Evolutionary conservation across 208 protist species (phyloP).

Genomic region (Angomonas deanei): DNA sequence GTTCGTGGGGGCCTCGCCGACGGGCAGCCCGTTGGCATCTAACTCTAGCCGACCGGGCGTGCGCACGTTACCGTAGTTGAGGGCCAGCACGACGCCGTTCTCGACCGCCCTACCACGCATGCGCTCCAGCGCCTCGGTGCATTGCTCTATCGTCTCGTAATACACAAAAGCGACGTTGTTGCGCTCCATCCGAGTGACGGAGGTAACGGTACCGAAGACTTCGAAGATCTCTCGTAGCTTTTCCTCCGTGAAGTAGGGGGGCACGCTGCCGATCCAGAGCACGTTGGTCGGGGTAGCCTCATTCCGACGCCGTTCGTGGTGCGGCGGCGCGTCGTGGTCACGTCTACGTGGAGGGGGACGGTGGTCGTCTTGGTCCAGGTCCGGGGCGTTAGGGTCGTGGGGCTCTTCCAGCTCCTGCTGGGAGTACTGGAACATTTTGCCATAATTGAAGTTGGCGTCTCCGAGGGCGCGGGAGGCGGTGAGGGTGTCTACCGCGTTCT

Average conservation of each 20-base stretch:
- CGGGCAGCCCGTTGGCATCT: conserved; percentile 37
- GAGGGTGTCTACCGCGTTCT: conserved; percentile 60
- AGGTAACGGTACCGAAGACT: conserved; percentile 61
- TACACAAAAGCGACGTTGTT: conserved; percentile 80
- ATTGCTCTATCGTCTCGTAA: conserved; percentile 77
- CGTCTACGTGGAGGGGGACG: conserved; percentile 9
- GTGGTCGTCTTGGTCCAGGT: neutral
- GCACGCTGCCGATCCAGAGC: conserved; percentile 75
- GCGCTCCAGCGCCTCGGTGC: conserved; percentile 71
- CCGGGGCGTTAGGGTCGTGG: conserved; percentile 26
- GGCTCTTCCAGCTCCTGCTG: conserved; percentile 56
- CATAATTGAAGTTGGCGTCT: conserved; percentile 71
- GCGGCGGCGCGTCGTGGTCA: neutral
- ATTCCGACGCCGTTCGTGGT: neutral
- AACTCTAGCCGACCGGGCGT: conserved; percentile 8
- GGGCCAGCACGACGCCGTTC: conserved; percentile 53
- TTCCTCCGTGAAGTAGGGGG: conserved; percentile 55
- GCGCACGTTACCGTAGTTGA: conserved; percentile 82
- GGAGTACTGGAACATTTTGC: conserved; percentile 81
- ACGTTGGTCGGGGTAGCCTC: conserved; percentile 64
- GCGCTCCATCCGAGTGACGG: conserved; percentile 58
- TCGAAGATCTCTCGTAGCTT: conserved; percentile 77
- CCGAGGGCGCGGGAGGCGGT: conserved; percentile 45
- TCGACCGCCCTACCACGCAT: conserved; percentile 70
- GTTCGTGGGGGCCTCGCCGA: conserved; percentile 74